A percentile compares a stretch with the other conserved stretches of the same genome.
These are phyloP conservation scores for Vachellia collinsii DNA, from an alignment of 306 rosid genomes.

Conservation along the genomic window DNA sequence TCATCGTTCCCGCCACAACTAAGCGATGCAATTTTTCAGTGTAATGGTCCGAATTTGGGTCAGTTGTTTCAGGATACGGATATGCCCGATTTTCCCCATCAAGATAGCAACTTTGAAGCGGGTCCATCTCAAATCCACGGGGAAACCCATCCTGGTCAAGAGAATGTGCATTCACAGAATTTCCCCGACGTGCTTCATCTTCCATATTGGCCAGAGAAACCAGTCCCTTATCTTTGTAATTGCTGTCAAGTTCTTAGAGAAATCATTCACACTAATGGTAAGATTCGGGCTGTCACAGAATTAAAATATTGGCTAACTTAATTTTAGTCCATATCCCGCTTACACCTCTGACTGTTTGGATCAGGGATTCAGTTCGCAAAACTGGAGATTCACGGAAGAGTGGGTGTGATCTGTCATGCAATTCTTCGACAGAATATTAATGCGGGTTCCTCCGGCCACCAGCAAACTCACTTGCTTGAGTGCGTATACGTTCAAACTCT, in stretches of 20 bases:
- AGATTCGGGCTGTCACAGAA: neutral
- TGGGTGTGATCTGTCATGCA: constrained; percentile 52
- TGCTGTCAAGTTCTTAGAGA: constrained; percentile 73
- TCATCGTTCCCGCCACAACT: neutral
- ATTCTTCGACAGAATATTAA: constrained; percentile 34
- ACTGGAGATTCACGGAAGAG: constrained; percentile 11
- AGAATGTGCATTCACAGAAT: neutral
- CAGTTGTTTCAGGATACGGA: neutral
- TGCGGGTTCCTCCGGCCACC: constrained; percentile 23
- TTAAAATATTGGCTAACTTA: neutral
- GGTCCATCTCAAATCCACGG: constrained; percentile 34
- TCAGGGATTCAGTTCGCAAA: neutral
- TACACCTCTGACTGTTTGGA: neutral
- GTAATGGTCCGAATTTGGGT: neutral
- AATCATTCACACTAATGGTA: constrained; percentile 60
- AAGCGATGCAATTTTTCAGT: neutral
- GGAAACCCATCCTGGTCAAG: neutral
- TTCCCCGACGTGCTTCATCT: neutral
- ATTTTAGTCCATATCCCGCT: neutral
- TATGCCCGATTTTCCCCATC: neutral
- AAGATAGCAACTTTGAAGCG: constrained; percentile 4
- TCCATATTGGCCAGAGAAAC: constrained; percentile 43
- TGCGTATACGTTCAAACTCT: constrained; percentile 31
- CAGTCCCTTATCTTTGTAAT: constrained; percentile 53
- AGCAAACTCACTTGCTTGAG: constrained; percentile 57